Base-by-base conservation (phyloP, 2,329 filamentous ascomycete species). In the Fusarium dlaminii region DNA sequence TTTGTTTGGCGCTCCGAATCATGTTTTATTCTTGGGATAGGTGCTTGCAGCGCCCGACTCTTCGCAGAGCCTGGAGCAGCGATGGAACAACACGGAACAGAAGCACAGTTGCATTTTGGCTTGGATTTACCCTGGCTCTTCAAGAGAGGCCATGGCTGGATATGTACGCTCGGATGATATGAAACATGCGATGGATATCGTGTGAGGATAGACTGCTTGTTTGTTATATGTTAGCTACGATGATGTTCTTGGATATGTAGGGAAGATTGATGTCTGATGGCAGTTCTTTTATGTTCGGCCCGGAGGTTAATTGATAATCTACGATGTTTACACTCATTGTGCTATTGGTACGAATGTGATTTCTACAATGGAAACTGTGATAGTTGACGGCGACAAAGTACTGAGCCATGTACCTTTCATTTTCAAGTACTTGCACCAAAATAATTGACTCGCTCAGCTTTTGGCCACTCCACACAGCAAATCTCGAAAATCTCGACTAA, bases 1-100 rank as follows among this genome's bases (percentile, higher is more conserved):
- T 78, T 68, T 78, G 74, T 65, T 66, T 69, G 74, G 74, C 74
- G 73, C 68, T 68, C 62, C 70, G 63, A 63, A 71, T 66, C 46
- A 60, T 73, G 63, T 72, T 73, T 64, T 43, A 52, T 46, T 54
- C 51, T 63, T 66, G 42, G 45, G 63, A 59, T 60, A 60, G 51
- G 57, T 66, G 66, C 62, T 75, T 76, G 62, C 58, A 60, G 56
- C 69, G 62, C 63, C 48, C 56, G 29, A 48, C 72, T 74, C 75
- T 74, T 70, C 63, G 22, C 52, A 58, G 68, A 74, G 74, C 43
- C 30, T 48, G 56, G 61, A 64, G 43, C 43, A 62, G 73, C 71
- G 64, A 72, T 65, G 57, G 73, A 71, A 72, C 48, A 62, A 43
- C 49, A 76, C 68, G 58, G 73, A 68, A 75, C 73, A 76, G 63